Evolutionary conservation across 805 yeast species (phyloP), one percentile per base, ranked within the genome.

Genomic region (Yueomyces sp.): DNA sequence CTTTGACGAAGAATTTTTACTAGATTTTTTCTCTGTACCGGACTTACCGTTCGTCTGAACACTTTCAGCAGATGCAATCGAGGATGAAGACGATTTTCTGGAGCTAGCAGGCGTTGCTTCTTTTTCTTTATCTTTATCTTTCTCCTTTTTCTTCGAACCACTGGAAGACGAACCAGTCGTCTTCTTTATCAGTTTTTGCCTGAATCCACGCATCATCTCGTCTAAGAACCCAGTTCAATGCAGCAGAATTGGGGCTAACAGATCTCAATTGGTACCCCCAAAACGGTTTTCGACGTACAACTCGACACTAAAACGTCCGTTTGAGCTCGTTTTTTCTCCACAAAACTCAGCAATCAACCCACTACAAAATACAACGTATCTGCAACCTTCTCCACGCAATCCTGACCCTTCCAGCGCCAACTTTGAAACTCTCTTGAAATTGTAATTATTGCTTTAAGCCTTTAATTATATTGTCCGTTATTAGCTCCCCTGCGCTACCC

Each of bases 191-290:
- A 62, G 49, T 50, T 77, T 67, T 56, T 79, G 82, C 56, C 77
- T 79, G 62, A 79, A 78, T 30, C 84, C 84, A 65, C 77, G 79
- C 84, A 79, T 79, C 85, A 79, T 79, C 54, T 69, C 75, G 62
- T 19, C 19, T 19, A 19, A 19, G 19, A 19, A 19, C 19, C 19
- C 19, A 19, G 19, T 19, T 19, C 19, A 48, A 48, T 38, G 36
- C 37, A 26, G 37, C 36, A 11, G 28, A 28, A 26, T 19, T 19
- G 19, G 19, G 19, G 19, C 19, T 19, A 19, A 19, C 19, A 19
- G 19, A 19, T 19, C 19, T 19, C 19, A 19, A 19, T 19, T 19
- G 19, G 19, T 19, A 19, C 19, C 19, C 19, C 19, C 19, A 19
- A 19, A 19, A 19, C 19, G 19, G 19, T 19, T 19, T 19, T 19